These are phyloP conservation scores for Arthroderma uncinatum DNA, from an alignment of 2,329 filamentous ascomycete genomes.

Conservation along the genomic window DNA sequence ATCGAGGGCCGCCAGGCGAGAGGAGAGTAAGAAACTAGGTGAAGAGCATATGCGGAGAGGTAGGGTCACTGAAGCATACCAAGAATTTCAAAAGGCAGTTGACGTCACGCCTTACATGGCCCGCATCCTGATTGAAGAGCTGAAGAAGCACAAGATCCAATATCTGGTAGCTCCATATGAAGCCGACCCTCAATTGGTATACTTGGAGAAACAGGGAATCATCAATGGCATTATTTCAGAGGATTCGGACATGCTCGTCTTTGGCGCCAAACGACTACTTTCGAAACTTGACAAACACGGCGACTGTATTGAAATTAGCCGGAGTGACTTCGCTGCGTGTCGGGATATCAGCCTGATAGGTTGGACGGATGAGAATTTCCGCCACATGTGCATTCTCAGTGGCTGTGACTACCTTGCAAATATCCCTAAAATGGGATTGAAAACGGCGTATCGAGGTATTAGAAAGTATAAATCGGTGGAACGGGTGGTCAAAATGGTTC, in stretches of 20 bases:
- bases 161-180: slow-evolving; percentile 96
- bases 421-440: slow-evolving; percentile 76
- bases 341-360: slow-evolving; percentile 79
- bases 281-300: slow-evolving; percentile 94
- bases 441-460: slow-evolving; percentile 83
- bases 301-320: slow-evolving; percentile 82
- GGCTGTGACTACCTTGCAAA: slow-evolving; percentile 91
- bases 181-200: slow-evolving; percentile 92
- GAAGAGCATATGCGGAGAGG: slow-evolving; percentile 72
- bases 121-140: slow-evolving; percentile 74
- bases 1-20: slow-evolving; percentile 60
- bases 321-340: slow-evolving; percentile 77
- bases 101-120: slow-evolving; percentile 97
- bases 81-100: slow-evolving; percentile 86
- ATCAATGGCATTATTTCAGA: slow-evolving; percentile 86
- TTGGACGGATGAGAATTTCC: slow-evolving; percentile 85
- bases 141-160: slow-evolving; percentile 66
- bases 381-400: slow-evolving; percentile 90
- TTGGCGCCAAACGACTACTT: slow-evolving; percentile 78
- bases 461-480: slow-evolving; percentile 84
- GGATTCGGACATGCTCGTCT: slow-evolving; percentile 91
- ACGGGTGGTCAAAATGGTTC: slow-evolving; percentile 65
- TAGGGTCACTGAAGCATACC: slow-evolving; percentile 65
- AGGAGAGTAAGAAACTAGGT: slow-evolving; percentile 64
- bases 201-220: slow-evolving; percentile 74